phyloP scores from a whole-genome alignment of 129 eudicot genomes.

The carrot (Daucus carota) region DNA sequence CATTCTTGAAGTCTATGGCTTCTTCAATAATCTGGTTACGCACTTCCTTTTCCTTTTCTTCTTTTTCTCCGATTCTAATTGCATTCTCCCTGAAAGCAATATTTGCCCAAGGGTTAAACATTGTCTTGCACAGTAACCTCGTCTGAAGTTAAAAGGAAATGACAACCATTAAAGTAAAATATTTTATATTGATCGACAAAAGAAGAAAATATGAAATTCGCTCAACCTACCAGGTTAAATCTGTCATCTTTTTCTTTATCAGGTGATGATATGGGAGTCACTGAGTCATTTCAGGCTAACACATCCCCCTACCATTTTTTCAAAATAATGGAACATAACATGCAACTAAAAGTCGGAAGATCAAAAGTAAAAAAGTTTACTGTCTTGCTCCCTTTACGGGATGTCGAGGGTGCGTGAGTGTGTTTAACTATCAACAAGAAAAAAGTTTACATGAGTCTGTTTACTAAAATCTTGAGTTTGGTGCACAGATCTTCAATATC shows the following conservation, averaged over 20 bases:
- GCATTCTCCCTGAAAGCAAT: conserved; percentile 40
- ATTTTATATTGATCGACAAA: background rate
- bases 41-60: conserved; percentile 59
- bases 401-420: too few species aligned
- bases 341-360: background rate
- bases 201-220: background rate
- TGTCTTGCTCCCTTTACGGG: too few species aligned
- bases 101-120: background rate
- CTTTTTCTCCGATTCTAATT: conserved; percentile 69
- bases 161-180: conserved; percentile 3
- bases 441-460: background rate
- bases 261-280: too few species aligned
- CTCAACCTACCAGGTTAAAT: too few species aligned
- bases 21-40: conserved; percentile 63
- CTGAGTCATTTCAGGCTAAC: background rate
- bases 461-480: background rate
- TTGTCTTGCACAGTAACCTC: conserved; percentile 33
- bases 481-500: background rate
- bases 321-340: background rate
- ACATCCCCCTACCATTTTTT: background rate
- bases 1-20: conserved; percentile 52
- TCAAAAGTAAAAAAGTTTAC: too few species aligned
- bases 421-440: too few species aligned
- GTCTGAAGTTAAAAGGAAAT: conserved; percentile 20
- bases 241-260: too few species aligned